Conservation (phyloP, 306 rosid genomes). For the Cucurbita argyrosperma region DNA sequence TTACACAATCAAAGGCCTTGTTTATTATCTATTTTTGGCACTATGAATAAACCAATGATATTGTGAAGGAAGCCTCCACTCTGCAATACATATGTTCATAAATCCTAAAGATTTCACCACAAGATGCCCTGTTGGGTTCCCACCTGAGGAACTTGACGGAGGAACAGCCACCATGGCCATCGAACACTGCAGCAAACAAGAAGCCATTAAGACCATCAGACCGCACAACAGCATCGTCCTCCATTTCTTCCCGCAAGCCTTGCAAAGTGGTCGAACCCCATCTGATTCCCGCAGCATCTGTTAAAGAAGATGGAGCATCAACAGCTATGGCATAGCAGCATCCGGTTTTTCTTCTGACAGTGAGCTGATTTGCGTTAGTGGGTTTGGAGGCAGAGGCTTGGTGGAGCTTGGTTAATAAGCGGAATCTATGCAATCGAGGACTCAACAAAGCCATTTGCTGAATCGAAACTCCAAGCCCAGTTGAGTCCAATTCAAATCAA, state of each 20-base stretch:
- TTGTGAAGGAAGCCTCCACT: not conserved
- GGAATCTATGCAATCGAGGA: slow-evolving; percentile 58
- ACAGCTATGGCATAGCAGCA: slow-evolving; percentile 80
- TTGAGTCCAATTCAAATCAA: not conserved
- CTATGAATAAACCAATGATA: not conserved
- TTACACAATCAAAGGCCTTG: slow-evolving; percentile 4
- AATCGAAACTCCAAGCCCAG: not conserved
- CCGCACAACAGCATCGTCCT: slow-evolving; percentile 53
- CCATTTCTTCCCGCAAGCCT: slow-evolving; percentile 88
- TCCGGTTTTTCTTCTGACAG: slow-evolving; percentile 12
- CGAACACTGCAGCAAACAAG: slow-evolving; percentile 87
- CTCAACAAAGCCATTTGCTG: slow-evolving; percentile 60
- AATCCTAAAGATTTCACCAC: not conserved
- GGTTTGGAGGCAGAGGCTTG: slow-evolving; percentile 12
- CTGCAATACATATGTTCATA: not conserved
- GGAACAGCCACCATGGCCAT: slow-evolving; percentile 85
- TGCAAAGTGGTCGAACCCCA: slow-evolving; percentile 81
- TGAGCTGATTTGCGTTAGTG: slow-evolving; percentile 15
- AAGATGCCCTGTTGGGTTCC: not conserved
- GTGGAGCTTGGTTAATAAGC: slow-evolving; percentile 26
- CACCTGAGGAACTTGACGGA: slow-evolving; percentile 83
- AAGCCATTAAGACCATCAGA: slow-evolving; percentile 48
- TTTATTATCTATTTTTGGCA: not conserved
- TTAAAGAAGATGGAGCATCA: slow-evolving; percentile 54
- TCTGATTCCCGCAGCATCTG: slow-evolving; percentile 40